These are phyloP conservation scores for Chaetomium globosum DNA, from an alignment of 2,329 filamentous ascomycete genomes.

Conservation along the genomic window DNA sequence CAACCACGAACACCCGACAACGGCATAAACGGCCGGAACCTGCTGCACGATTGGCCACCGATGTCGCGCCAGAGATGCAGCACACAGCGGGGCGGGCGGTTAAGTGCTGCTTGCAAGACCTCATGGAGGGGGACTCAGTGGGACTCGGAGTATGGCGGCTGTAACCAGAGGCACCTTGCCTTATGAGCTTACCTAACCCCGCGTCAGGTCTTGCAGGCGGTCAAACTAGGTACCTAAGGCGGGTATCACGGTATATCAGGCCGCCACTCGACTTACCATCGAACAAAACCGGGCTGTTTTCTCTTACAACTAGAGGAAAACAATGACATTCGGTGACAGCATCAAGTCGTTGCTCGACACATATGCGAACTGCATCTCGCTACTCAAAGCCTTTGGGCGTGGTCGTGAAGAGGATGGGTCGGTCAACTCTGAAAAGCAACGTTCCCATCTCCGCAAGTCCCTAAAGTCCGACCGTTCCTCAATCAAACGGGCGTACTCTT, in stretches of 20 bases:
- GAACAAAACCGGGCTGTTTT: not conserved
- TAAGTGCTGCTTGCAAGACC: not conserved
- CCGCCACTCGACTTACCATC: not conserved
- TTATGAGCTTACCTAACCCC: constrained; percentile 14
- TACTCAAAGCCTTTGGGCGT: constrained; percentile 45
- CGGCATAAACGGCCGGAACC: not conserved
- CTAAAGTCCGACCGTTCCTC: constrained; percentile 47
- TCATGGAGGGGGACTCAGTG: too few species aligned
- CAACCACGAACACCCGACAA: not conserved
- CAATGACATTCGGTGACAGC: constrained; percentile 48
- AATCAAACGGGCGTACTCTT: constrained; percentile 49
- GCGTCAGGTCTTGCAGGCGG: not conserved
- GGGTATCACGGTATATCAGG: not conserved
- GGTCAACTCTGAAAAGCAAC: constrained; percentile 33
- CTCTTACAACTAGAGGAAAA: constrained; percentile 3
- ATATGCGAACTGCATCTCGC: constrained; percentile 51
- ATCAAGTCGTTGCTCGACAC: constrained; percentile 51
- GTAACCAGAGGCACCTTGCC: too few species aligned
- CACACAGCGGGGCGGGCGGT: constrained; percentile 6
- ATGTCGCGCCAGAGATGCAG: not conserved
- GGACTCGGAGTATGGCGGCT: too few species aligned
- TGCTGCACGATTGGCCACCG: constrained; percentile 7
- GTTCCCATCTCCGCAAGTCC: constrained; percentile 43
- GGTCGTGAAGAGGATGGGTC: constrained; percentile 27
- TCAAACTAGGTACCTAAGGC: not conserved